These are phyloP conservation scores for Paecilomyces dactylethromorphus DNA, from an alignment of 2,329 filamentous ascomycete genomes.

Conservation along the genomic window DNA sequence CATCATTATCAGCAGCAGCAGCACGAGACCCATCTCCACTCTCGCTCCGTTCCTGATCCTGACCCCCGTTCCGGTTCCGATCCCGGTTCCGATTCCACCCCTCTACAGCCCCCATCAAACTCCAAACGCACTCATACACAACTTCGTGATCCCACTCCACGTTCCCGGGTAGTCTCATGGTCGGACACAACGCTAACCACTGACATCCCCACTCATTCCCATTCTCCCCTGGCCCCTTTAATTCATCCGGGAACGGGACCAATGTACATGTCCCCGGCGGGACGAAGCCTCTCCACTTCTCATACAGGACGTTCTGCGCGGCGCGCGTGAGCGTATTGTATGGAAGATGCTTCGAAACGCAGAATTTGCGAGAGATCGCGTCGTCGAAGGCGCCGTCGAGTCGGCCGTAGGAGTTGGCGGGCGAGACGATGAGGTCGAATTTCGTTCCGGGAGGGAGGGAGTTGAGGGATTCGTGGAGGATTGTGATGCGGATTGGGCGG, in stretches of 20 bases:
- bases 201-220: slow-evolving; percentile 38
- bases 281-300: slow-evolving; percentile 44
- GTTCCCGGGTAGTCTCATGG: slow-evolving; percentile 43
- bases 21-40: too few species aligned
- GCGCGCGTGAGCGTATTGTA: slow-evolving; percentile 44
- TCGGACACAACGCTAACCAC: slow-evolving; percentile 47
- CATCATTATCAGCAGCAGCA: too few species aligned
- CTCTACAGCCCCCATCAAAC: slow-evolving; percentile 43
- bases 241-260: slow-evolving; percentile 37
- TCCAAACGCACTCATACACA: slow-evolving; percentile 51
- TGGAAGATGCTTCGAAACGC: slow-evolving; percentile 31
- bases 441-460: slow-evolving; percentile 26
- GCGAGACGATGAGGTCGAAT: slow-evolving; percentile 48
- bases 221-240: too few species aligned
- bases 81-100: slow-evolving; percentile 35
- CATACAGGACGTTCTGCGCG: slow-evolving; percentile 41
- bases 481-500: slow-evolving; percentile 26
- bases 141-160: slow-evolving; percentile 48
- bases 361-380: slow-evolving; percentile 46
- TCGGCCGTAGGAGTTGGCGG: slow-evolving; percentile 49
- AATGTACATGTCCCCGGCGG: slow-evolving; percentile 47
- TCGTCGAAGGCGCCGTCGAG: slow-evolving; percentile 52
- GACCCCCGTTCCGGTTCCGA: background rate
- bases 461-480: slow-evolving; percentile 31
- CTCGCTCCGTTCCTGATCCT: background rate